These are phyloP conservation scores for Esteya vermicola DNA, from an alignment of 2,329 filamentous ascomycete species.

Conservation along the genomic window DNA sequence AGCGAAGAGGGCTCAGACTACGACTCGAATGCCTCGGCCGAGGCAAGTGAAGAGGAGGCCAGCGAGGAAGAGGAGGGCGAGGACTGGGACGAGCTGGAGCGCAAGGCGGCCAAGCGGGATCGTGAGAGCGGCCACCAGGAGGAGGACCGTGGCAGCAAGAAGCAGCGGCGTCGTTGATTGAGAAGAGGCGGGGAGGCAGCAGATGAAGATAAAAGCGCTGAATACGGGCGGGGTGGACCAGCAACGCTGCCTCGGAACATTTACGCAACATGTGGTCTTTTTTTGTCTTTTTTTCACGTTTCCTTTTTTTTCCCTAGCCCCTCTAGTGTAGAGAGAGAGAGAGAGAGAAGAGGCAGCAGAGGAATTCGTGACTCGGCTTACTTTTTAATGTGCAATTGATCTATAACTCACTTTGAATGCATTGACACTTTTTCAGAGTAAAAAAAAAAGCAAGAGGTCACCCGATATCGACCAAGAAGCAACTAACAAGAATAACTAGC, in stretches of 20 bases:
- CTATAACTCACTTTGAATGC: too few species aligned
- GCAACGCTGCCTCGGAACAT: too few species aligned
- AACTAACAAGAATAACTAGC: too few species aligned
- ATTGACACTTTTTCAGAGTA: too few species aligned
- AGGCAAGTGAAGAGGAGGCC: slow-evolving; percentile 65
- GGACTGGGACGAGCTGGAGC: slow-evolving; percentile 90
- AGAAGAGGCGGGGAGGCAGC: too few species aligned
- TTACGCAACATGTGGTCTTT: too few species aligned
- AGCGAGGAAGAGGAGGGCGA: slow-evolving; percentile 67
- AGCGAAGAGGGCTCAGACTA: slow-evolving; percentile 82
- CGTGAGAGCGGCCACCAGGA: slow-evolving; percentile 54
- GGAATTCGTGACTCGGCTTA: too few species aligned
- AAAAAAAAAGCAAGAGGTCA: too few species aligned
- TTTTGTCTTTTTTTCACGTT: background rate
- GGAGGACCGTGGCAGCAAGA: slow-evolving; percentile 59
- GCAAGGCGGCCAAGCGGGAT: slow-evolving; percentile 79
- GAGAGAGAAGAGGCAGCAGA: background rate
- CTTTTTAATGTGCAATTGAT: too few species aligned
- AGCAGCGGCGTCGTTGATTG: slow-evolving; percentile 41
- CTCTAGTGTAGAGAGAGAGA: background rate
- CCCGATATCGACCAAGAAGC: too few species aligned
- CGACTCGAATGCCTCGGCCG: slow-evolving; percentile 73
- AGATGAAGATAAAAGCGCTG: too few species aligned
- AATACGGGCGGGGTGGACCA: background rate
- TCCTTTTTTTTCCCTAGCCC: background rate